Evolutionary conservation across 257 asterid species (phyloP).

Genomic region (Solanum medicagineum): DNA sequence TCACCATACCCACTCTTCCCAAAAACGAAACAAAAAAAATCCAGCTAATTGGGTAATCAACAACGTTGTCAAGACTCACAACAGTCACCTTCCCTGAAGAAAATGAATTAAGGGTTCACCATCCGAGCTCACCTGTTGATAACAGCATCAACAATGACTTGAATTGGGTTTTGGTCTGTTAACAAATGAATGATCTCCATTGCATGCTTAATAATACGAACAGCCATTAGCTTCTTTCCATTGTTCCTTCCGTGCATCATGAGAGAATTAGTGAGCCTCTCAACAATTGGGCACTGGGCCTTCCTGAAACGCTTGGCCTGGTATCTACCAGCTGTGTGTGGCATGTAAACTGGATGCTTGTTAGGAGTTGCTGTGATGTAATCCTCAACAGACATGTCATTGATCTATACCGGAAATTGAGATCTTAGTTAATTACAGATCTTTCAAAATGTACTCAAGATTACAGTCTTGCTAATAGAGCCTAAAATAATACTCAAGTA

Average conservation of each 20-base stretch:
- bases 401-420: slow-evolving; percentile 18
- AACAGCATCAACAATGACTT: slow-evolving; percentile 73
- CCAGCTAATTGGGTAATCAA: neutral
- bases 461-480: neutral
- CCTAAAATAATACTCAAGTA: neutral
- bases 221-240: slow-evolving; percentile 84
- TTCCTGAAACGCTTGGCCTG: too few relatives aligned
- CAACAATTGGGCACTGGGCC: too few relatives aligned
- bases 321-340: slow-evolving; percentile 63
- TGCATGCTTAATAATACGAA: slow-evolving; percentile 72
- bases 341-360: slow-evolving; percentile 58
- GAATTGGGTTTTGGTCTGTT: slow-evolving; percentile 76
- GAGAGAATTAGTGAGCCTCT: too few relatives aligned
- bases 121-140: slow-evolving; percentile 46
- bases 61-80: neutral
- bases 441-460: neutral
- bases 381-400: slow-evolving; percentile 70
- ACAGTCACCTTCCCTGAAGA: neutral
- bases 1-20: neutral
- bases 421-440: neutral
- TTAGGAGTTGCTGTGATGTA: slow-evolving; percentile 74
- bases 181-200: slow-evolving; percentile 82
- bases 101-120: neutral
- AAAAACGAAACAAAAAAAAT: neutral
- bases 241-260: slow-evolving; percentile 32